phyloP scores from a whole-genome alignment of 2,329 filamentous ascomycete genomes.

The Escovopsis sp. region DNA sequence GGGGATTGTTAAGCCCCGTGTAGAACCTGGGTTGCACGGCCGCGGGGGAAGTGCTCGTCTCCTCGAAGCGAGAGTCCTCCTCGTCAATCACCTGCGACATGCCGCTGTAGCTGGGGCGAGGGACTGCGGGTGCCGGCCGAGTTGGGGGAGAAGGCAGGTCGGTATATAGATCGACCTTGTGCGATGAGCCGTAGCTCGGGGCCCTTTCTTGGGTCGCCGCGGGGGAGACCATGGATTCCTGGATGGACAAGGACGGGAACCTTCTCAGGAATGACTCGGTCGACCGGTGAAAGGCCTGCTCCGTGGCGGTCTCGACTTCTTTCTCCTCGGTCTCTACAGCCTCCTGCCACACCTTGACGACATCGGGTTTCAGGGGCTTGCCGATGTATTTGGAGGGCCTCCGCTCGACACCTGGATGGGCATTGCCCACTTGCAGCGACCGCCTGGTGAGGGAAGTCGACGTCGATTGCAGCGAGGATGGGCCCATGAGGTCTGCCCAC shows the following conservation, averaged over 20 bases:
- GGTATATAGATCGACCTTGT: slow-evolving; percentile 26
- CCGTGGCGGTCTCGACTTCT: slow-evolving; percentile 26
- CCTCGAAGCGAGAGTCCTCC: slow-evolving; percentile 17
- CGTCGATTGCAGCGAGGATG: slow-evolving; percentile 40
- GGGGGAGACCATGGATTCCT: slow-evolving; percentile 44
- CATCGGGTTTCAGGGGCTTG: slow-evolving; percentile 63
- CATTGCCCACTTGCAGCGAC: neutral
- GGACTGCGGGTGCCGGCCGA: slow-evolving; percentile 53
- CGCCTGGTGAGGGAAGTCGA: slow-evolving; percentile 4
- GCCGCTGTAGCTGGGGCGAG: slow-evolving; percentile 66
- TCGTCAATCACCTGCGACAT: slow-evolving; percentile 32
- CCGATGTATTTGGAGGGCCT: slow-evolving; percentile 29
- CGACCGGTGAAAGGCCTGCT: slow-evolving; percentile 45
- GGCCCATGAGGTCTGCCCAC: slow-evolving; percentile 73
- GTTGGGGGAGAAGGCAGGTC: slow-evolving; percentile 43
- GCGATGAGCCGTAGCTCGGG: slow-evolving; percentile 16
- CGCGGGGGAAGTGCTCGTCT: slow-evolving; percentile 23
- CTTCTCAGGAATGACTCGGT: slow-evolving; percentile 75
- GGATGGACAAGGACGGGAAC: slow-evolving; percentile 56
- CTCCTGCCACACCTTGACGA: slow-evolving; percentile 69
- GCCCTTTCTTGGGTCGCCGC: slow-evolving; percentile 10
- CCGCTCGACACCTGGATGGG: slow-evolving; percentile 3
- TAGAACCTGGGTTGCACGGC: slow-evolving; percentile 20
- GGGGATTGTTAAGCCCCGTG: slow-evolving; percentile 65
- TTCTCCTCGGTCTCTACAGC: slow-evolving; percentile 49